phyloP scores from a whole-genome alignment of 164 flowering plant genomes.

The Cinnamomum chago region DNA sequence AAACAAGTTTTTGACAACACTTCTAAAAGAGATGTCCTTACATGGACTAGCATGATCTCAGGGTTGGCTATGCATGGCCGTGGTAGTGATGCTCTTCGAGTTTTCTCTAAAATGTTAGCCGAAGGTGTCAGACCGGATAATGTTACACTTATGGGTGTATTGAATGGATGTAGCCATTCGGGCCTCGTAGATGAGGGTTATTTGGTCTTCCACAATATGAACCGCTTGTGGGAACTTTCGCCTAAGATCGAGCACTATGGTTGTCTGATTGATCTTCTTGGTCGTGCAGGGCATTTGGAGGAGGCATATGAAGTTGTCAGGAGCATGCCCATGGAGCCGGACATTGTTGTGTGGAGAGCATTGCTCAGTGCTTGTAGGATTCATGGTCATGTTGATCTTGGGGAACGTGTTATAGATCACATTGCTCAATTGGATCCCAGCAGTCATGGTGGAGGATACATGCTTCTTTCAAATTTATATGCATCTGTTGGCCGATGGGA shows the following conservation, averaged over 20 bases:
- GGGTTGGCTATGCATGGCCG: slow-evolving; percentile 32
- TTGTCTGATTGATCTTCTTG: slow-evolving; percentile 30
- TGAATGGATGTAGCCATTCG: slow-evolving; percentile 28
- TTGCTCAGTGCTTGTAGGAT: slow-evolving; percentile 30
- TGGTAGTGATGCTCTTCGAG: slow-evolving; percentile 15
- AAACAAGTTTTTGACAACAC: slow-evolving; percentile 16
- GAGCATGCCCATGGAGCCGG: slow-evolving; percentile 22
- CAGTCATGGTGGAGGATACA: slow-evolving; percentile 19
- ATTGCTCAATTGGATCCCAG: slow-evolving; percentile 24
- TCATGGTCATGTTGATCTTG: slow-evolving; percentile 28
- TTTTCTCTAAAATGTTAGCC: slow-evolving; percentile 22
- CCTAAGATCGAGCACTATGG: slow-evolving; percentile 26
- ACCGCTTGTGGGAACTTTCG: slow-evolving; percentile 13
- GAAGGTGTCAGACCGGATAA: slow-evolving; percentile 18
- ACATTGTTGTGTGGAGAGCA: slow-evolving; percentile 30
- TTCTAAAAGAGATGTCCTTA: slow-evolving; percentile 16
- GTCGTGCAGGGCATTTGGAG: slow-evolving; percentile 24
- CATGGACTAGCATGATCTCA: slow-evolving; percentile 25
- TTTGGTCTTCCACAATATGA: slow-evolving; percentile 18
- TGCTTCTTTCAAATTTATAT: slow-evolving; percentile 23
- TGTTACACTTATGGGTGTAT: slow-evolving; percentile 24
- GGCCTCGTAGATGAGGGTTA: slow-evolving; percentile 24
- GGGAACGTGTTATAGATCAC: slow-evolving; percentile 15
- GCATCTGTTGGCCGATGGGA: slow-evolving; percentile 18
- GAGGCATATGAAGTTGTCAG: slow-evolving; percentile 22